A percentile compares a stretch with the other conserved stretches of the same genome.
Conservation (phyloP, 2,329 filamentous ascomycete genomes). For the Fusarium sp. region DNA sequence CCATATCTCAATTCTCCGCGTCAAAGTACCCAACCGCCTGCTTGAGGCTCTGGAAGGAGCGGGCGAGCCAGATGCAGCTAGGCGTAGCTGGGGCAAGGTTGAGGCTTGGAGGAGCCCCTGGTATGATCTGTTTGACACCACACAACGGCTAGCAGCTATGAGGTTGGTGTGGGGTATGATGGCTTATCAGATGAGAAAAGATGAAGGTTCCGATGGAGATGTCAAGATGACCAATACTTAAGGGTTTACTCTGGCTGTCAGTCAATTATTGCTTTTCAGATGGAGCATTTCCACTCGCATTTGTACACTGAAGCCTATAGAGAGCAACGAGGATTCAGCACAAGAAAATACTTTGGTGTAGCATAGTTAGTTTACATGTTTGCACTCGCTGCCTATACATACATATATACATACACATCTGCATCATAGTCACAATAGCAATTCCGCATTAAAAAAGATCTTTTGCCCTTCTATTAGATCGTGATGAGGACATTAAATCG, state of each 20-base stretch:
- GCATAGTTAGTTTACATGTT: constrained; percentile 12
- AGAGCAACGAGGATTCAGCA: background rate
- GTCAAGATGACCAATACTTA: constrained; percentile 51
- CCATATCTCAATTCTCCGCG: constrained; percentile 70
- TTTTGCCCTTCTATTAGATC: background rate
- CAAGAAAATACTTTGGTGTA: background rate
- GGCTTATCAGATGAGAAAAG: constrained; percentile 71
- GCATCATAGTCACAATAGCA: background rate
- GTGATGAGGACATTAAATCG: background rate
- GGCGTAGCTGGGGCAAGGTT: constrained; percentile 66
- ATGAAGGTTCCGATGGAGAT: constrained; percentile 43
- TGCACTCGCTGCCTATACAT: constrained; percentile 12
- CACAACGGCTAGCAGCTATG: constrained; percentile 71
- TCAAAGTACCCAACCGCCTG: constrained; percentile 69
- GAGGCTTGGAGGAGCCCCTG: constrained; percentile 71
- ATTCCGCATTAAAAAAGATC: background rate
- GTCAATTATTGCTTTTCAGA: background rate
- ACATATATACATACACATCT: background rate
- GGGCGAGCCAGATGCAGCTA: constrained; percentile 51
- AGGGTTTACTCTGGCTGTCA: constrained; percentile 1
- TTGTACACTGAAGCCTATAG: background rate
- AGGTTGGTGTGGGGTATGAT: constrained; percentile 71
- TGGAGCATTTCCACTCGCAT: background rate
- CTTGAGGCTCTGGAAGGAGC: constrained; percentile 68
- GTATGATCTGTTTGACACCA: constrained; percentile 71